A percentile compares a stretch with the other conserved stretches of the same genome.
These are phyloP conservation scores for Fusarium hainanense DNA, from an alignment of 2,329 filamentous ascomycete genomes.

Conservation along the genomic window DNA sequence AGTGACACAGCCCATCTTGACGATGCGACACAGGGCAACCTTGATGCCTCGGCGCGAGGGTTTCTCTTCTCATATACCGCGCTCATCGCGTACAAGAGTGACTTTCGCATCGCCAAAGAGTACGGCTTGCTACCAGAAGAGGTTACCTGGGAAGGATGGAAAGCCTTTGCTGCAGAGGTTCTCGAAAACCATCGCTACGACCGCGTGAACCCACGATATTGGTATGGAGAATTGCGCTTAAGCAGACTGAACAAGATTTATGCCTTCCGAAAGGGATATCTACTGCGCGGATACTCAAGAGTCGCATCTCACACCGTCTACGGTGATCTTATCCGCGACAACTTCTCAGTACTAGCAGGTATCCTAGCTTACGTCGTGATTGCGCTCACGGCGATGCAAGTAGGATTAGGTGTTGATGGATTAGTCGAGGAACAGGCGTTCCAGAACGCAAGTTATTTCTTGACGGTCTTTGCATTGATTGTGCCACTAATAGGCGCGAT, in stretches of 20 bases:
- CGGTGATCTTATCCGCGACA: conserved; percentile 31
- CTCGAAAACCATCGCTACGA: conserved; percentile 45
- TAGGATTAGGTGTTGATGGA: conserved; percentile 20
- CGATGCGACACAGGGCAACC: conserved; percentile 5
- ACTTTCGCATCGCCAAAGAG: conserved; percentile 53
- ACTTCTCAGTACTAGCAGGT: conserved; percentile 34
- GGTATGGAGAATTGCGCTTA: conserved; percentile 56
- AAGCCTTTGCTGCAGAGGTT: conserved; percentile 42
- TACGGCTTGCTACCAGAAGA: conserved; percentile 50
- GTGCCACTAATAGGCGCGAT: conserved; percentile 27
- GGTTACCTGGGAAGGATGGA: conserved; percentile 55
- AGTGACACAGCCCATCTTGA: conserved; percentile 32
- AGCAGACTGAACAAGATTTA: conserved; percentile 52
- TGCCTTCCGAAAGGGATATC: conserved; percentile 20
- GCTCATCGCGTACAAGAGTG: conserved; percentile 52
- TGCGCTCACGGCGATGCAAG: conserved; percentile 35
- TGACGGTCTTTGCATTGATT: conserved; percentile 31
- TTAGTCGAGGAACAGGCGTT: conserved; percentile 12
- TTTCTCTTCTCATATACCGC: conserved; percentile 54
- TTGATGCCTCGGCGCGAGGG: conserved; percentile 49
- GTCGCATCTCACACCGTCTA: conserved; percentile 35
- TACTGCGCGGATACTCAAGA: conserved; percentile 31
- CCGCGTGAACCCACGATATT: conserved; percentile 53
- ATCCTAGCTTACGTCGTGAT: conserved; percentile 36
- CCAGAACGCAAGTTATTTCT: conserved; percentile 25